These are phyloP conservation scores for Talaromyces wortmannii DNA, from an alignment of 495 filamentous ascomycete species.

Conservation along the genomic window DNA sequence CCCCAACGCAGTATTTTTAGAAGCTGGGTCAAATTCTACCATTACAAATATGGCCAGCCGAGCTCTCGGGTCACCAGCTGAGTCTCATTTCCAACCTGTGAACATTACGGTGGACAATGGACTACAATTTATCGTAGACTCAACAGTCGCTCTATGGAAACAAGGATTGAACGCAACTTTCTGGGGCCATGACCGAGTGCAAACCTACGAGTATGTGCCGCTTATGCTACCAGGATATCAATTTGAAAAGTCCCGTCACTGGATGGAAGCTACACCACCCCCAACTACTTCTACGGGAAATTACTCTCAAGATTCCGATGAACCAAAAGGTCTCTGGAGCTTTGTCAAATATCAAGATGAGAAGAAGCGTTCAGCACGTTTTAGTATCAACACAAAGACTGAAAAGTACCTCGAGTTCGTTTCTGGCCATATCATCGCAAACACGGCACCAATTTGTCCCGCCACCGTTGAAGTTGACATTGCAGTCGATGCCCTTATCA, in stretches of 20 bases:
- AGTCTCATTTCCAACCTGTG: constrained; percentile 31
- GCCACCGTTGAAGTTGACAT: constrained; percentile 39
- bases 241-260: constrained; percentile 41
- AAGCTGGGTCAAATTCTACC: constrained; percentile 43
- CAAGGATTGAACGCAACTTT: constrained; percentile 27
- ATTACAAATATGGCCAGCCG: constrained; percentile 37
- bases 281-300: neutral
- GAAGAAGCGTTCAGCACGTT: constrained; percentile 23
- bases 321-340: constrained; percentile 21
- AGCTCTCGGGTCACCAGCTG: constrained; percentile 11
- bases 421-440: constrained; percentile 34
- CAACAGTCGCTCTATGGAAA: constrained; percentile 41
- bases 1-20: constrained; percentile 34
- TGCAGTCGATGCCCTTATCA: constrained; percentile 38
- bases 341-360: constrained; percentile 37
- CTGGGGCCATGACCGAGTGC: constrained; percentile 38
- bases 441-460: constrained; percentile 41
- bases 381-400: constrained; percentile 40
- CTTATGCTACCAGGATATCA: constrained; percentile 37
- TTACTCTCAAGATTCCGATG: constrained; percentile 1
- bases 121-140: constrained; percentile 24
- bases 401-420: constrained; percentile 29
- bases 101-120: constrained; percentile 28
- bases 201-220: constrained; percentile 10
- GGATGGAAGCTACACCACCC: constrained; percentile 31